Evolutionary conservation across 805 yeast species (phyloP).

Genomic region (Saccharomycopsis fodiens): DNA sequence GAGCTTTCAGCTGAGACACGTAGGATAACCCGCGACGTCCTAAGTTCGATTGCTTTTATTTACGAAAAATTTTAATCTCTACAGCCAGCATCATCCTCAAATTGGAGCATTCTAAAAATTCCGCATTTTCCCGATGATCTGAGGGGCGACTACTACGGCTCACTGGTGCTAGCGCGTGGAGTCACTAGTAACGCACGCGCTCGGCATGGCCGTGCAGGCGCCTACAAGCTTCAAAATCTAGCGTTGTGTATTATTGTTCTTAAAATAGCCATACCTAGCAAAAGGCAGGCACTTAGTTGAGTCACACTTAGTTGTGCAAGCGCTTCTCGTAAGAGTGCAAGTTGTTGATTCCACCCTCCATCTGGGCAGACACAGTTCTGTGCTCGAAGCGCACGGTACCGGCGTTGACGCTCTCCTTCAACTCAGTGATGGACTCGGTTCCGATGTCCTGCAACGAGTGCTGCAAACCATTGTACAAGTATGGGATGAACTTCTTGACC

Average conservation of each 20-base stretch:
- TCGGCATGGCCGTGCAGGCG: no score
- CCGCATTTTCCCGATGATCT: no score
- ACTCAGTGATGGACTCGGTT: slow-evolving; percentile 52
- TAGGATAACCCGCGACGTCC: no score
- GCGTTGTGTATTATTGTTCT: neutral
- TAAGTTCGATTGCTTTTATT: no score
- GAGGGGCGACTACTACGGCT: no score
- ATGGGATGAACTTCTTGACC: slow-evolving; percentile 86
- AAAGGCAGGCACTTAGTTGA: neutral
- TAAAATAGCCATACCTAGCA: neutral
- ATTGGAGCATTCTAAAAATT: no score
- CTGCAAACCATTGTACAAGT: slow-evolving; percentile 90
- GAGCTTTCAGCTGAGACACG: no score
- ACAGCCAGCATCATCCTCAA: no score
- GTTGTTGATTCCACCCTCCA: slow-evolving; percentile 97
- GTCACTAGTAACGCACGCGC: no score
- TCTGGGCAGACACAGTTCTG: slow-evolving; percentile 97
- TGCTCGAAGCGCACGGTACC: slow-evolving; percentile 88
- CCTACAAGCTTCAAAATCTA: no score
- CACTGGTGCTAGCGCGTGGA: no score
- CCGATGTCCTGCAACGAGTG: slow-evolving; percentile 99
- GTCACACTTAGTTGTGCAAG: slow-evolving; percentile 63
- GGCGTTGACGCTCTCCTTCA: slow-evolving; percentile 53
- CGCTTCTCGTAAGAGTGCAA: slow-evolving; percentile 97
- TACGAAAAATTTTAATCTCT: no score